Conservation (phyloP, 495 filamentous ascomycete genomes). For the Ascodesmis nigricans region DNA sequence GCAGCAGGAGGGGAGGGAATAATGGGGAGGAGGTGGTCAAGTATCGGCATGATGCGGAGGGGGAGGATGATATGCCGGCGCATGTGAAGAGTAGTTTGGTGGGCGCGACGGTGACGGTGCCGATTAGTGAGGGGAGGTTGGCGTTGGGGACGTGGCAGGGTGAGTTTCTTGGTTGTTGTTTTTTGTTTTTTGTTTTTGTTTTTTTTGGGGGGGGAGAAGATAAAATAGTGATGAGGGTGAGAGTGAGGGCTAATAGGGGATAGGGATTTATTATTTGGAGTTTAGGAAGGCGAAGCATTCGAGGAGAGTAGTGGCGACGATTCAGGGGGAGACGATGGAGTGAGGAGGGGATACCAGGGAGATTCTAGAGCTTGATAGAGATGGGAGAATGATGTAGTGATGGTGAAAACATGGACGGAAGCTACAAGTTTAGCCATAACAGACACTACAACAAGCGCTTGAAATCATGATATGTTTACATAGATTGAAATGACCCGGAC, state of each 20-base stretch:
- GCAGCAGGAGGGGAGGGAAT: too few species aligned
- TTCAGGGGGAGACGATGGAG: constrained; percentile 48
- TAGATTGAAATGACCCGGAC: too few species aligned
- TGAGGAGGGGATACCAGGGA: background rate
- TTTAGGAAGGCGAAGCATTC: constrained; percentile 57
- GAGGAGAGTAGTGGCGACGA: constrained; percentile 71
- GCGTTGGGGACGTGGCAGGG: constrained; percentile 43
- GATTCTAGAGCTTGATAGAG: too few species aligned
- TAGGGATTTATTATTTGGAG: constrained; percentile 88
- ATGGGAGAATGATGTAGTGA: too few species aligned
- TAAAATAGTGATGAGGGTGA: constrained; percentile 30
- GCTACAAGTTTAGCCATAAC: too few species aligned
- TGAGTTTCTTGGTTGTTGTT: constrained; percentile 1
- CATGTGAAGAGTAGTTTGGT: constrained; percentile 83
- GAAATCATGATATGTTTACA: too few species aligned
- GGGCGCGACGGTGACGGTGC: constrained; percentile 70
- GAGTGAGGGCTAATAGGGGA: background rate
- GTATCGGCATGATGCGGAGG: constrained; percentile 84
- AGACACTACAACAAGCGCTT: too few species aligned
- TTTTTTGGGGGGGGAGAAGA: constrained; percentile 3
- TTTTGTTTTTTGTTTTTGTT: background rate
- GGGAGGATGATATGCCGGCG: constrained; percentile 79
- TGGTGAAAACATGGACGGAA: too few species aligned
- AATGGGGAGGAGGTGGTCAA: constrained; percentile 42
- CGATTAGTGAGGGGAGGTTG: constrained; percentile 67